Evolutionary conservation across 2,329 filamentous ascomycete species (phyloP).

Genomic region (Penicillium sp.): DNA sequence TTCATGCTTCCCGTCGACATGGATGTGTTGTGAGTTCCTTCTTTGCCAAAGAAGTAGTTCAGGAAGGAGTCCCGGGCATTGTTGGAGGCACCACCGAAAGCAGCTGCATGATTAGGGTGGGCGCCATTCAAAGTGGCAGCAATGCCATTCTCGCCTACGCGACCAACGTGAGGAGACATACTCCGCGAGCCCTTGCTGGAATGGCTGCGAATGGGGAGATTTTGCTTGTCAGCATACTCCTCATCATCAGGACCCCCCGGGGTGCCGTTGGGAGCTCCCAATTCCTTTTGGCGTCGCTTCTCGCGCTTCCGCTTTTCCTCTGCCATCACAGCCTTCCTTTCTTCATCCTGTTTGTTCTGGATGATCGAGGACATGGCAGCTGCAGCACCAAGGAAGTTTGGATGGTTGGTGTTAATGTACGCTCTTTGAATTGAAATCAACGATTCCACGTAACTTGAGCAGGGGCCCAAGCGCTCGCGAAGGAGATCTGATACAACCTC

Average conservation of each 20-base stretch:
- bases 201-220: slow-evolving; percentile 61
- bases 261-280: slow-evolving; percentile 69
- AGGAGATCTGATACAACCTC: slow-evolving; percentile 96
- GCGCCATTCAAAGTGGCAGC: slow-evolving; percentile 66
- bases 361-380: slow-evolving; percentile 98
- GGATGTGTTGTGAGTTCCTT: slow-evolving; percentile 55
- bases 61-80: slow-evolving; percentile 84
- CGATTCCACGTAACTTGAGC: slow-evolving; percentile 89
- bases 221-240: slow-evolving; percentile 56
- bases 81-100: slow-evolving; percentile 61
- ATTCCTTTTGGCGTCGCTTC: slow-evolving; percentile 75
- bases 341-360: slow-evolving; percentile 88
- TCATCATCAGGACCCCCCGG: slow-evolving; percentile 61
- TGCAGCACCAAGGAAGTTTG: slow-evolving; percentile 94
- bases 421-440: slow-evolving; percentile 95
- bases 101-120: slow-evolving; percentile 57
- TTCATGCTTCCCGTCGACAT: slow-evolving; percentile 43
- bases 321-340: slow-evolving; percentile 74
- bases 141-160: slow-evolving; percentile 63
- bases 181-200: slow-evolving; percentile 65
- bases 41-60: slow-evolving; percentile 98
- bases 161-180: slow-evolving; percentile 74
- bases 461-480: slow-evolving; percentile 84
- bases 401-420: slow-evolving; percentile 99
- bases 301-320: slow-evolving; percentile 87